Evolutionary conservation across 2,329 filamentous ascomycete species (phyloP).

Genomic region (Trichoderma gracile): DNA sequence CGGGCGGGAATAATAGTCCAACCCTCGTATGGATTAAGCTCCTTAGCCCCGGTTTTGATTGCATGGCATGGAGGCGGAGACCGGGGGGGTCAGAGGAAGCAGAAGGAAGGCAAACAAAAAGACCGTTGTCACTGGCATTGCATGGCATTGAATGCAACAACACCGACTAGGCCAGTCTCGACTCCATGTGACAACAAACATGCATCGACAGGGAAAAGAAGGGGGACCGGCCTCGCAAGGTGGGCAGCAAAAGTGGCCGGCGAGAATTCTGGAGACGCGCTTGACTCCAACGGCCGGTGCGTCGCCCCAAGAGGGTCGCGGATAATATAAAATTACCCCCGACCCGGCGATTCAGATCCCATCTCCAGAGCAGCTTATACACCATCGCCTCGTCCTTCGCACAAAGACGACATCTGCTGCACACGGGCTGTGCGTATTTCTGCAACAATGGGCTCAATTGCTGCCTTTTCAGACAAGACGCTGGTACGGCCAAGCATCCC

Average conservation of each 20-base stretch:
- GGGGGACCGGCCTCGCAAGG: background rate
- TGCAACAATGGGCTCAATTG: constrained; percentile 11
- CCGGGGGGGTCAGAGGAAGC: background rate
- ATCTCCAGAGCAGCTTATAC: background rate
- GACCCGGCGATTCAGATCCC: constrained; percentile 11
- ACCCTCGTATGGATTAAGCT: constrained; percentile 17
- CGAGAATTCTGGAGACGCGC: constrained; percentile 22
- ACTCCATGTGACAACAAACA: constrained; percentile 17
- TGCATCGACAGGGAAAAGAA: background rate
- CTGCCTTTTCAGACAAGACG: constrained; percentile 7
- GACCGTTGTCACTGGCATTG: background rate
- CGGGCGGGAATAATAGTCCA: constrained; percentile 17
- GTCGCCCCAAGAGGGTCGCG: constrained; percentile 8
- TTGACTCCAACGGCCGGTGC: constrained; percentile 14
- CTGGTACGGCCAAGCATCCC: constrained; percentile 25
- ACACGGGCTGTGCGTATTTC: background rate
- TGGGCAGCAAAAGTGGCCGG: constrained; percentile 16
- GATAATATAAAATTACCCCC: constrained; percentile 22
- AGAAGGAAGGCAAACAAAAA: background rate
- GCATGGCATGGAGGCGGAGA: constrained; percentile 5
- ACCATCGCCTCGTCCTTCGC: background rate
- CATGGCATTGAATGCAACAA: constrained; percentile 8
- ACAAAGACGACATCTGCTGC: background rate
- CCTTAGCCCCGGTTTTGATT: constrained; percentile 21
- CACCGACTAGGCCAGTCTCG: background rate